Conservation (phyloP, 2,329 filamentous ascomycete genomes). For the Sclerotinia borealis region DNA sequence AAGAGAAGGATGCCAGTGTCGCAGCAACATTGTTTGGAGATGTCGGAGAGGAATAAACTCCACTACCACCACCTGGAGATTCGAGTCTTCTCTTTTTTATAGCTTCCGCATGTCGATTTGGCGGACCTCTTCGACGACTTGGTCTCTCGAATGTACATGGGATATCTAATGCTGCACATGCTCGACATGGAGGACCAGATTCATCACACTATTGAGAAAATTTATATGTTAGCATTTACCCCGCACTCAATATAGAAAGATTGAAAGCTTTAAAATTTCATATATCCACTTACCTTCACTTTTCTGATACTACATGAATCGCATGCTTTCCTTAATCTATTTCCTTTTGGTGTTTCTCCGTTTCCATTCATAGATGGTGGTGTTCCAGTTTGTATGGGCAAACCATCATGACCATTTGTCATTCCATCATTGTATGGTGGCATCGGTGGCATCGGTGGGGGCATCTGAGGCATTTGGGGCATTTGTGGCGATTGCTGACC, state of each 20-base stretch:
- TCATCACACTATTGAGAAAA: slow-evolving; percentile 51
- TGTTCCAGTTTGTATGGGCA: slow-evolving; percentile 14
- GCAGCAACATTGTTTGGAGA: slow-evolving; percentile 31
- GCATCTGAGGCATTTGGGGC: too few relatives aligned
- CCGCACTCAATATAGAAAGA: slow-evolving; percentile 1
- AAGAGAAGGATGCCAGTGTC: slow-evolving; percentile 31
- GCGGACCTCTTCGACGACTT: slow-evolving; percentile 57
- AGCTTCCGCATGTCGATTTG: slow-evolving; percentile 60
- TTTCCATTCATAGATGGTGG: slow-evolving; percentile 16
- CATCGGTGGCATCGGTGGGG: too few relatives aligned
- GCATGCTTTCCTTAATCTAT: slow-evolving; percentile 44
- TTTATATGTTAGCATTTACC: slow-evolving; percentile 12
- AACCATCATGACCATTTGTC: slow-evolving; percentile 17
- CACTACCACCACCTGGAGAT: slow-evolving; percentile 15
- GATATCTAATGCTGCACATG: slow-evolving; percentile 58
- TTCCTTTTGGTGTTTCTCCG: slow-evolving; percentile 27
- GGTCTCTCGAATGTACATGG: slow-evolving; percentile 62
- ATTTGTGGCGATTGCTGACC: slow-evolving; percentile 16
- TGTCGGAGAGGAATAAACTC: slow-evolving; percentile 26
- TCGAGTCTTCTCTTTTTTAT: slow-evolving; percentile 54
- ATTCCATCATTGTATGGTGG: slow-evolving; percentile 17
- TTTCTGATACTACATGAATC: slow-evolving; percentile 48
- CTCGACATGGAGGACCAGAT: slow-evolving; percentile 58
- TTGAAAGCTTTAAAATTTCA: not conserved
- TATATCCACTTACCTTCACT: slow-evolving; percentile 39